phyloP scores from a whole-genome alignment of 768 basidiomycete genomes.

The Boletus coccyginus region DNA sequence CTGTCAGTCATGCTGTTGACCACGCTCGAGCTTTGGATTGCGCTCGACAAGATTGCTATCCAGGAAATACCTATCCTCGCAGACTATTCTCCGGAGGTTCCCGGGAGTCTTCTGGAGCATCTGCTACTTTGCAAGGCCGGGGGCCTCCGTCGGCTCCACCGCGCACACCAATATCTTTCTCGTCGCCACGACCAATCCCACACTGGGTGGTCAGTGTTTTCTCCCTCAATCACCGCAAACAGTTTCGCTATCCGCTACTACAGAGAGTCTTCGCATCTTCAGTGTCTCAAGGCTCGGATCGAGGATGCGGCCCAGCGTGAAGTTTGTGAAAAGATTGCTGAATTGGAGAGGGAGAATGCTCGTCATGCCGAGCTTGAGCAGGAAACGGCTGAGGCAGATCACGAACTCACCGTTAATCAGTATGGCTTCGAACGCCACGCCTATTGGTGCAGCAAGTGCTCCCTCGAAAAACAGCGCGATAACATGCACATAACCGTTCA shows the following conservation, averaged over 20 bases:
- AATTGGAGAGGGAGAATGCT: slow-evolving; percentile 27
- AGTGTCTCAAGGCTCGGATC: slow-evolving; percentile 29
- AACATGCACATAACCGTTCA: slow-evolving; percentile 34
- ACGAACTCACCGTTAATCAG: background rate
- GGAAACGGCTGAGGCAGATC: slow-evolving; percentile 4
- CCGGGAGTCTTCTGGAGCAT: slow-evolving; percentile 20
- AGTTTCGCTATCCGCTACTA: slow-evolving; percentile 40
- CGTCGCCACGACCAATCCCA: slow-evolving; percentile 24
- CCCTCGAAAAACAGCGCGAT: slow-evolving; percentile 13
- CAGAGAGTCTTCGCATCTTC: slow-evolving; percentile 17
- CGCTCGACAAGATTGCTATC: slow-evolving; percentile 28
- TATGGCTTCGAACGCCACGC: background rate
- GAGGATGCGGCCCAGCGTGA: slow-evolving; percentile 22
- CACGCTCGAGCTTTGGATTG: slow-evolving; percentile 37
- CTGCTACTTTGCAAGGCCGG: slow-evolving; percentile 30
- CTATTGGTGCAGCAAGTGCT: slow-evolving; percentile 31
- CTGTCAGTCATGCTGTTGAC: slow-evolving; percentile 43
- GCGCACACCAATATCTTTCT: slow-evolving; percentile 31
- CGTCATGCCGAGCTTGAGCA: slow-evolving; percentile 17
- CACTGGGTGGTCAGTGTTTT: slow-evolving; percentile 35
- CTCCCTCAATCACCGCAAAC: slow-evolving; percentile 2
- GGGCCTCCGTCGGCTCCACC: slow-evolving; percentile 27
- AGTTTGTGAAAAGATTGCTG: slow-evolving; percentile 22
- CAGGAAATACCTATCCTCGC: slow-evolving; percentile 24
- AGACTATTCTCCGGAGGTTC: slow-evolving; percentile 35